A percentile compares a stretch with the other conserved stretches of the same genome.
phyloP scores from a whole-genome alignment of 768 basidiomycete species.

The Phaeotremella fagi region DNA sequence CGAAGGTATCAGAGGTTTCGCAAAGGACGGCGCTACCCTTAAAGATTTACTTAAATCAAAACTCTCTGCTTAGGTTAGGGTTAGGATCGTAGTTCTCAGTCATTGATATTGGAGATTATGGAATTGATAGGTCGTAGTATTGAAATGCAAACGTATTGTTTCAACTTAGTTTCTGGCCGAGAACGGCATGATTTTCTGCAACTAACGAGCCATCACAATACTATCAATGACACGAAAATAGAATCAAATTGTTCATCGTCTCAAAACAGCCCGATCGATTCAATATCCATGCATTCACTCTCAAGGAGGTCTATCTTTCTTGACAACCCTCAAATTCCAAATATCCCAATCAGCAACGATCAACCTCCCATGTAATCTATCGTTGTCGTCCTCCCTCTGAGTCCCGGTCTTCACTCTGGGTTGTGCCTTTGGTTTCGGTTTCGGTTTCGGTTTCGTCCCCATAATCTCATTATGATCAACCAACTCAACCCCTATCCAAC shows the following conservation, averaged over 20 bases:
- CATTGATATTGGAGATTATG: too few relatives aligned
- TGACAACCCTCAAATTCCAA: constrained; percentile 24
- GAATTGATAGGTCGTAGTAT: too few relatives aligned
- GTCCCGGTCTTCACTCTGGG: not conserved
- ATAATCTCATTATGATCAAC: not conserved
- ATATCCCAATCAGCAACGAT: constrained; percentile 29
- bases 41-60: constrained; percentile 69
- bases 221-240: too few relatives aligned
- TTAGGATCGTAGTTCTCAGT: too few relatives aligned
- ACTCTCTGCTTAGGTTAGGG: constrained; percentile 42
- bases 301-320: too few relatives aligned
- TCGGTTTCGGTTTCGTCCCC: not conserved
- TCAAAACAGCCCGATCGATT: too few relatives aligned
- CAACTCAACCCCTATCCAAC: constrained; percentile 17
- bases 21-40: constrained; percentile 86
- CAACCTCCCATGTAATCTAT: constrained; percentile 3
- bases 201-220: too few relatives aligned
- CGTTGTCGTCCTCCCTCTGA: not conserved
- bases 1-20: constrained; percentile 98
- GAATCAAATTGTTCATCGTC: too few relatives aligned
- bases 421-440: not conserved
- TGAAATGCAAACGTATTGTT: too few relatives aligned
- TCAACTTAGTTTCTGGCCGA: too few relatives aligned
- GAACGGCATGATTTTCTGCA: too few relatives aligned
- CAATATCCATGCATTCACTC: too few relatives aligned